Evolutionary conservation across 164 flowering plant species (phyloP).

Genomic region (Umbilicus rupestris): DNA sequence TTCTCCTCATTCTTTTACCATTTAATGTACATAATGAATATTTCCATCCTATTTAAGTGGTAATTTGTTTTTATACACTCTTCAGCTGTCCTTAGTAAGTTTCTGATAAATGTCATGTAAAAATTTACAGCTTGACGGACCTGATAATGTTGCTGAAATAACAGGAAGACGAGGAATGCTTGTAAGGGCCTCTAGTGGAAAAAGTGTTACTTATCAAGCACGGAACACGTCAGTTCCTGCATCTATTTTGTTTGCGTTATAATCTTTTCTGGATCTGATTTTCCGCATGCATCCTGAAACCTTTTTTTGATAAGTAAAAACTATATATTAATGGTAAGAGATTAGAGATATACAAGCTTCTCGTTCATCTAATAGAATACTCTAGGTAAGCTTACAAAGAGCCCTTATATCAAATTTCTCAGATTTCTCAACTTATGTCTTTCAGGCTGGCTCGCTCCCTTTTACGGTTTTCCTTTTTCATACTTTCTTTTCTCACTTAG

Average conservation of each 20-base stretch:
- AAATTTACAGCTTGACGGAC: conserved; percentile 89
- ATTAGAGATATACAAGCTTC: too few species aligned
- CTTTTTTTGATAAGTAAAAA: too few species aligned
- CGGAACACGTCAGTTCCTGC: conserved; percentile 78
- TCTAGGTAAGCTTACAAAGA: too few species aligned
- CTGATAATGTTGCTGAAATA: conserved; percentile 92
- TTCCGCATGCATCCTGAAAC: not conserved
- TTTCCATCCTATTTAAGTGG: not conserved
- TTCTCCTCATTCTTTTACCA: not conserved
- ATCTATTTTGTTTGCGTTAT: conserved; percentile 4
- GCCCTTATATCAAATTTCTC: too few species aligned
- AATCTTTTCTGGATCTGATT: not conserved
- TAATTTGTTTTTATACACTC: not conserved
- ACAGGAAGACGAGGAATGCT: conserved; percentile 98
- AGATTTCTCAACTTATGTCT: too few species aligned
- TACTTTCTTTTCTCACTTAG: too few species aligned
- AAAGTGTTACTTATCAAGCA: conserved; percentile 92
- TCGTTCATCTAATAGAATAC: too few species aligned
- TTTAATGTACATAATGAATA: not conserved
- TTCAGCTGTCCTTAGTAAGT: not conserved
- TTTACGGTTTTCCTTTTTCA: too few species aligned
- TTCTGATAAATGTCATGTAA: not conserved
- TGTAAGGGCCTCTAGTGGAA: conserved; percentile 80
- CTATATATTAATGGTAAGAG: too few species aligned
- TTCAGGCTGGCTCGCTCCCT: too few species aligned